Evolutionary conservation across 176 grass and related monocot genomes (phyloP), one percentile per base, ranked within the genome.

Genomic region (Hordeum marinum): DNA sequence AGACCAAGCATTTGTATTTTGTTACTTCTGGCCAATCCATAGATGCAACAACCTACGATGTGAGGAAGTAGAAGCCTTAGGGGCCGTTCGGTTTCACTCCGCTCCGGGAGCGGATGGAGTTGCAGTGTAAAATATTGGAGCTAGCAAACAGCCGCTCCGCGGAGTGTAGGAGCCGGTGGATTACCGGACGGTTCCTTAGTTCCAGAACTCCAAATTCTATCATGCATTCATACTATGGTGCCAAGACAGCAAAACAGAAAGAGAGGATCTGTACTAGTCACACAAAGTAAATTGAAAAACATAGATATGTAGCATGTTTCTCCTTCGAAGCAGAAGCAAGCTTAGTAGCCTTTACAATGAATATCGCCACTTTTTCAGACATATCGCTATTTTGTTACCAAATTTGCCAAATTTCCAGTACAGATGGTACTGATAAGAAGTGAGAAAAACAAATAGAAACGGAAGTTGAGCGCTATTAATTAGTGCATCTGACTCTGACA

Each of bases 1-100:
- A 94, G 23, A 98, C 83, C 45, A 95, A 87, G 41, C 93, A 94
- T 62, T 75, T 95, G 80, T 98, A 98, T 61, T 81, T 98, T 9
- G 93, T 87, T 37, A 91, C 89, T 85, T 84, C 68, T n/a, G 93
- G 93, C 96, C 96, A 95, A 90, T 95, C 93, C 76, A 94, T 95
- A 1, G 93, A 95, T 48, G 89, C 96, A 76, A 98, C 91, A 65
- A 98, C 91, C 96, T 98, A 54, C 21, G 2, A 74, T 20, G 20
- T 68, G 67, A 39, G 7, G 24, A 76, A 50, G 1, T 18, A 81
- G 35, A 50, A 81, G 13, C 21, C 29, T 68, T n/a, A n/a, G n/a
- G n/a, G n/a, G 29, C 29, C 29, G 29, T 29, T 29, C 29, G 29
- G 29, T 29, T 29, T 29, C 29, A 29, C 29, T 29, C 29, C 29